These are phyloP conservation scores for Loxodes magnus DNA, from an alignment of 73 alveolate genomes.

Conservation along the genomic window DNA sequence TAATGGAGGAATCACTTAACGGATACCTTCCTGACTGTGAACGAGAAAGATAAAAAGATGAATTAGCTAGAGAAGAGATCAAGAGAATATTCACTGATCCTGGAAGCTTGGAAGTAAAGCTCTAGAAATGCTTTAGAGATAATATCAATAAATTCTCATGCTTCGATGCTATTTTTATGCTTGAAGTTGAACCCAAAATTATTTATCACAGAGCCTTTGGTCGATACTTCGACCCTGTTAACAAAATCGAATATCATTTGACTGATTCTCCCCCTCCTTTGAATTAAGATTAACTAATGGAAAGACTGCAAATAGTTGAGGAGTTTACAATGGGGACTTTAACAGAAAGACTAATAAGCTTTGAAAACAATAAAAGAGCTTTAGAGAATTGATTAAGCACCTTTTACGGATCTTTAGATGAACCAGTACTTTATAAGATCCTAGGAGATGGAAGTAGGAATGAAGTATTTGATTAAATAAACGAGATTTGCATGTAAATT, in stretches of 20 bases:
- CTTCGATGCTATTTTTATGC: not conserved
- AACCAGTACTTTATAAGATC: too few relatives aligned
- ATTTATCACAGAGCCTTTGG: slow-evolving; percentile 88
- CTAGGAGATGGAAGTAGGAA: too few relatives aligned
- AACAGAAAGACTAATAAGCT: not conserved
- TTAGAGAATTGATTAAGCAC: not conserved
- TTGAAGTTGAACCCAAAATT: slow-evolving; percentile 13
- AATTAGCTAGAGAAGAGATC: not conserved
- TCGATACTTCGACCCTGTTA: slow-evolving; percentile 68
- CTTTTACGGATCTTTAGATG: too few relatives aligned
- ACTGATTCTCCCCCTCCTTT: slow-evolving; percentile 90
- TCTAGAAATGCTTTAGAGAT: not conserved
- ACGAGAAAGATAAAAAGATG: slow-evolving; percentile 15
- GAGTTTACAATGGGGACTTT: too few relatives aligned
- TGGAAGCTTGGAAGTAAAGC: slow-evolving; percentile 2
- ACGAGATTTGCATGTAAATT: too few relatives aligned
- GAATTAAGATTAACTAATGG: slow-evolving; percentile 78
- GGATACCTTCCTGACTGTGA: slow-evolving; percentile 76
- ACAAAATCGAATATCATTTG: slow-evolving; percentile 69
- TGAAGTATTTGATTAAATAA: slow-evolving; percentile 31
- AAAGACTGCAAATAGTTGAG: slow-evolving; percentile 68
- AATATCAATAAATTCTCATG: slow-evolving; percentile 17
- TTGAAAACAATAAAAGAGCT: not conserved
- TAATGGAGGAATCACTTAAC: slow-evolving; percentile 67
- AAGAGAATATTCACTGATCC: not conserved